Base-by-base conservation (phyloP, 2,329 filamentous ascomycete genomes). In the Xylaria sp. region DNA sequence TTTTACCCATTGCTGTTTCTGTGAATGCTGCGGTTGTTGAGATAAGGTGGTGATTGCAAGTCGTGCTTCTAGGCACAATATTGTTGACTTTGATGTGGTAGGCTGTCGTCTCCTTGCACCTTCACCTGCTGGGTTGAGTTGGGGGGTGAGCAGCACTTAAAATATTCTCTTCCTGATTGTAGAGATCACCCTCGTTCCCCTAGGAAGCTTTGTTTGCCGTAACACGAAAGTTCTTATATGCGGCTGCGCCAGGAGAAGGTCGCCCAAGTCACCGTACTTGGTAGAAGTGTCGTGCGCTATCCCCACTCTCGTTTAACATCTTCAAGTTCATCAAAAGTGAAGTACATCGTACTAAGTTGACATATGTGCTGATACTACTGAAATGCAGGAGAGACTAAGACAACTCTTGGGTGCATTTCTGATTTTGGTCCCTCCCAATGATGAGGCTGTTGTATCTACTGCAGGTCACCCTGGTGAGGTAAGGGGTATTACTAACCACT, bases 381-480 rank as follows among this genome's bases (percentile, higher is more conserved):
- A 28, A 6, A 28, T 6, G 28, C 5, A 28, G 28, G 28, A 28
- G 28, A 6, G 46, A 20, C 3, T 6, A 56, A 25, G 15, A 9
- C 3, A 46, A 20, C 18, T 18, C 2, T n/a, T n/a, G 41, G 18
- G 50, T 61, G 57, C 6, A 18, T 25, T 41, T 56, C 39, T 41
- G 50, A 32, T 56, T 66, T 61, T 55, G 57, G 9, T 10, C 32
- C 50, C 57, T 13, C 12, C 57, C 64, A 66, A 51, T 55, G 8
- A 32, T 13, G 3, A 20, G 1, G 12, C 23, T 9, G 2, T 15
- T 10, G 8, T 10, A 18, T 23, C 9, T 59, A 34, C 18, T n/a
- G 6, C 4, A 6, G 18, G 41, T n/a, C 41, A 6, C 15, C 1
- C 15, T 46, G 41, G 7, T 46, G 41, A 46, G 41, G 18, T 6